Conservation (phyloP, 108 stramenopile genomes). For the Conticribra guillardii region DNA sequence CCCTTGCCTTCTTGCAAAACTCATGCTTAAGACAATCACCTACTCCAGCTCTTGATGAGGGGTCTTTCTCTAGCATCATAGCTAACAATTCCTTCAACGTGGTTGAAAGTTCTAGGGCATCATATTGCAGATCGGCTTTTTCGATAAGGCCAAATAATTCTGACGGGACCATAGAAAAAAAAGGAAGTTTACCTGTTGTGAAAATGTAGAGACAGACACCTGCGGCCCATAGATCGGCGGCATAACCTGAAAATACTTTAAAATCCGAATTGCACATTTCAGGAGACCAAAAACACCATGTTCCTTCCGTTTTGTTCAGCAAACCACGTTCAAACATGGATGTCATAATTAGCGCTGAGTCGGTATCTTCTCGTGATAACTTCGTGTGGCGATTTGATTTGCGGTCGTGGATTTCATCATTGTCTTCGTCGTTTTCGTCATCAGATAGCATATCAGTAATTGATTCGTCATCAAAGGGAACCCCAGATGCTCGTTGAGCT, state of each 20-base stretch:
- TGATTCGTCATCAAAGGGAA: constrained; percentile 6
- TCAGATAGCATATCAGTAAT: constrained; percentile 13
- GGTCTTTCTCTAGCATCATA: constrained; percentile 72
- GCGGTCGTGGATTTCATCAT: constrained; percentile 13
- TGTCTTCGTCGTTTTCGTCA: constrained; percentile 6
- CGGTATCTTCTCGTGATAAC: constrained; percentile 31
- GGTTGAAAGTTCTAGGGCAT: constrained; percentile 56
- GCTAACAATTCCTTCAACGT: constrained; percentile 62
- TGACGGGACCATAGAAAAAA: constrained; percentile 70
- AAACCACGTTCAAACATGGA: constrained; percentile 62
- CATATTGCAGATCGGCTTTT: constrained; percentile 54
- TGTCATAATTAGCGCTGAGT: constrained; percentile 66
- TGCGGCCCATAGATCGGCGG: constrained; percentile 92
- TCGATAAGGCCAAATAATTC: constrained; percentile 76
- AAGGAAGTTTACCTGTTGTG: constrained; percentile 81
- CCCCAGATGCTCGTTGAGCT: constrained; percentile 2
- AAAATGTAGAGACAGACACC: constrained; percentile 91
- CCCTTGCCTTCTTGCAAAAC: constrained; percentile 64
- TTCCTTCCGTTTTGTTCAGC: constrained; percentile 87
- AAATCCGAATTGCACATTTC: constrained; percentile 74
- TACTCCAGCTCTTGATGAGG: constrained; percentile 70
- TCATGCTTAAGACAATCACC: constrained; percentile 86
- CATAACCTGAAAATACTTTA: constrained; percentile 77
- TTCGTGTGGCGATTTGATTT: constrained; percentile 1
- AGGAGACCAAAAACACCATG: constrained; percentile 89